Evolutionary conservation across 192 early-diverging fungal genomes (phyloP).

Genomic region (Podila verticillata): DNA sequence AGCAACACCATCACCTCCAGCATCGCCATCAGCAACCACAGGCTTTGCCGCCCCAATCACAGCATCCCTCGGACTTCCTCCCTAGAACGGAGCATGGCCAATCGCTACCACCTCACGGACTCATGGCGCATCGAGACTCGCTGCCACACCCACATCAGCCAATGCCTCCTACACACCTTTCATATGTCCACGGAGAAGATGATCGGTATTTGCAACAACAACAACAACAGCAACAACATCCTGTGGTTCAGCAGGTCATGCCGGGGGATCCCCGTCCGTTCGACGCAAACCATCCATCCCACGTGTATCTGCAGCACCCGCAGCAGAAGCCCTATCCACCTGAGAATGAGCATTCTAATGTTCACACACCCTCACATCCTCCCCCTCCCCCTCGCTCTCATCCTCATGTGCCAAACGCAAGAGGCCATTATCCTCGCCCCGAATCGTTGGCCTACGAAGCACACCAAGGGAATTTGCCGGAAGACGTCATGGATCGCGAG

Average conservation of each 20-base stretch:
- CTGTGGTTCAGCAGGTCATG: neutral
- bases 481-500: neutral
- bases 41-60: constrained; percentile 1
- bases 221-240: neutral
- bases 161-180: neutral
- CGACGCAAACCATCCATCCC: neutral
- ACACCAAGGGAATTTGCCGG: neutral
- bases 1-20: neutral
- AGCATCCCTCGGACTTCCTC: constrained; percentile 2
- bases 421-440: neutral
- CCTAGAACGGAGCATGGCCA: neutral
- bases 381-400: neutral
- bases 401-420: neutral
- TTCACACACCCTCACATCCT: neutral
- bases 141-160: constrained; percentile 1
- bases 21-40: neutral
- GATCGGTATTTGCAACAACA: neutral
- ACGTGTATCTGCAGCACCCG: neutral
- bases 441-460: neutral
- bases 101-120: neutral
- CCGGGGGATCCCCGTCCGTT: constrained; percentile 5
- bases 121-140: neutral
- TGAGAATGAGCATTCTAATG: neutral
- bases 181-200: neutral
- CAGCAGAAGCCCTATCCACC: neutral